Conservation (phyloP, 345 rosid species). For the Camelina hispida region DNA sequence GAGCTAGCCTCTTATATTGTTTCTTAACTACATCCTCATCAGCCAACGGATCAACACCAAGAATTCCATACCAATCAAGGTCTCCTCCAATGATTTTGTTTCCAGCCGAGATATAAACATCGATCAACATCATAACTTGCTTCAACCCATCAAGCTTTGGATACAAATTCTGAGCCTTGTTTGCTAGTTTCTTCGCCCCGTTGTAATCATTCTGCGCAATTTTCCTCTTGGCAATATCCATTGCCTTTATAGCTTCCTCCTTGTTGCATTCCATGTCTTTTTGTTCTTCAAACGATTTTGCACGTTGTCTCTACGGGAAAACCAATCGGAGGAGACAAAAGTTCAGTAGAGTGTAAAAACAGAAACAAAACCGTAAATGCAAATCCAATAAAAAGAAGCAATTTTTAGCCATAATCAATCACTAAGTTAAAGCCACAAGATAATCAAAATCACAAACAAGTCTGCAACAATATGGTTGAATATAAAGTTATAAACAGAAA, state of each 20-base stretch:
- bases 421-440: neutral
- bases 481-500: neutral
- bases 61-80: constrained; percentile 74
- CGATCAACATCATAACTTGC: constrained; percentile 63
- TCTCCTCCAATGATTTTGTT: constrained; percentile 61
- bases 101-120: constrained; percentile 66
- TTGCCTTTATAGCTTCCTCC: constrained; percentile 80
- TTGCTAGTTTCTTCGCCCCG: constrained; percentile 65
- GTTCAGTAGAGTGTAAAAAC: neutral
- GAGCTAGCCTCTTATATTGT: constrained; percentile 69
- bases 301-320: neutral
- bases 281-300: constrained; percentile 11
- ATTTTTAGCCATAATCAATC: neutral
- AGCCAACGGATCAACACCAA: constrained; percentile 65
- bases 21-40: constrained; percentile 66
- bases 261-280: constrained; percentile 76
- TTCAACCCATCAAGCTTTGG: constrained; percentile 70
- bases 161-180: constrained; percentile 75
- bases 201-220: constrained; percentile 59
- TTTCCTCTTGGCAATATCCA: constrained; percentile 80
- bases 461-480: neutral
- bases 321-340: neutral
- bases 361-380: neutral
- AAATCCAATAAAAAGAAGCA: neutral
- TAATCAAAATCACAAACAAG: neutral